Percentiles rank a stretch among this genome's conserved stretches.
These are phyloP conservation scores for Cylindrodendrum hubeiense DNA, from an alignment of 2,329 filamentous ascomycete genomes.

Conservation along the genomic window DNA sequence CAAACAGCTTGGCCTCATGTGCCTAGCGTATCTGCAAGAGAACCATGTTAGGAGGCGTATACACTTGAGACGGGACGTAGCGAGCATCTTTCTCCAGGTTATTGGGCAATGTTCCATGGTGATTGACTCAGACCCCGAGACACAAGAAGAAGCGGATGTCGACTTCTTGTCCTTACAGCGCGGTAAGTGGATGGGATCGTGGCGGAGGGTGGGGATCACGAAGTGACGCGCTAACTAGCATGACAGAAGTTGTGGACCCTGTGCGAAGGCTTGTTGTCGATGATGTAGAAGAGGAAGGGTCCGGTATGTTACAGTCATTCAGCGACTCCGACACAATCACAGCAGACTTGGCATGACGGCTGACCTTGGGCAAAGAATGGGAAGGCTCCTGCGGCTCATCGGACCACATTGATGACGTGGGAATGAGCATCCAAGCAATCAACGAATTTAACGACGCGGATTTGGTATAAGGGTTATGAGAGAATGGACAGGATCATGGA, in stretches of 20 bases:
- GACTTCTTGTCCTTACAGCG: slow-evolving; percentile 44
- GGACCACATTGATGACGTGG: slow-evolving; percentile 65
- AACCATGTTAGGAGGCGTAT: slow-evolving; percentile 57
- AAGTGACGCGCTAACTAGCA: slow-evolving; percentile 22
- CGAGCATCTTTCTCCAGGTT: slow-evolving; percentile 56
- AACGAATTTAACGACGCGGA: slow-evolving; percentile 55
- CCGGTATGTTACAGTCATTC: slow-evolving; percentile 62
- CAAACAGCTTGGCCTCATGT: slow-evolving; percentile 57
- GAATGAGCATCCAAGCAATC: slow-evolving; percentile 57
- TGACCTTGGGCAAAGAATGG: slow-evolving; percentile 60
- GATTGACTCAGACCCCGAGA: slow-evolving; percentile 51
- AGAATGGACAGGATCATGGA: slow-evolving; percentile 1
- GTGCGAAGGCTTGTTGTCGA: slow-evolving; percentile 69
- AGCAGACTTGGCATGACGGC: slow-evolving; percentile 41
- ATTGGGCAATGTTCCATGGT: slow-evolving; percentile 57
- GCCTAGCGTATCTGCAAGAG: slow-evolving; percentile 61
- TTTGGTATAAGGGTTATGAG: slow-evolving; percentile 36
- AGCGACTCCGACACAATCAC: slow-evolving; percentile 43
- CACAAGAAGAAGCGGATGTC: slow-evolving; percentile 46
- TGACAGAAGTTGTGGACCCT: slow-evolving; percentile 56
- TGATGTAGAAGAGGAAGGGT: slow-evolving; percentile 69
- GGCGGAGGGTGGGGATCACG: too few species aligned
- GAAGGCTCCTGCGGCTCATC: slow-evolving; percentile 67
- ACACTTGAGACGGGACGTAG: slow-evolving; percentile 57
- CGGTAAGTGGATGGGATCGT: slow-evolving; percentile 39